phyloP scores from a whole-genome alignment of 805 yeast genomes.

The Ogataea neopini region DNA sequence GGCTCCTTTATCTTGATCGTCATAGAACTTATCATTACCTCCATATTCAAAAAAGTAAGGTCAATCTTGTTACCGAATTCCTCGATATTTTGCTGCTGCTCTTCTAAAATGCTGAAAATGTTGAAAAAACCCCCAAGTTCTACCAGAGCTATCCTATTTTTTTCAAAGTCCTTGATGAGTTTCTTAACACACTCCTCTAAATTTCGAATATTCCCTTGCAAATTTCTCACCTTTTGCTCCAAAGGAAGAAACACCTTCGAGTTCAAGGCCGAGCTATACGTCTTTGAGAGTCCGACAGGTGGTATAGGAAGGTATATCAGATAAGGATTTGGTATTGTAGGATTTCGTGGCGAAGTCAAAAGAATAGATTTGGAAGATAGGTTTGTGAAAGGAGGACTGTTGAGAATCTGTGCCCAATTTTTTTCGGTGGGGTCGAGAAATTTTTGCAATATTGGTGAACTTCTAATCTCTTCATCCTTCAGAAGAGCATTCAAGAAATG shows the following conservation, averaged over 20 bases:
- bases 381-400: slow-evolving; percentile 39
- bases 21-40: slow-evolving; percentile 42
- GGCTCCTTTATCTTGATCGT: slow-evolving; percentile 51
- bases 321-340: slow-evolving; percentile 55
- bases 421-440: slow-evolving; percentile 53
- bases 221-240: slow-evolving; percentile 23
- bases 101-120: slow-evolving; percentile 51
- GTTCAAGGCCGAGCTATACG: slow-evolving; percentile 30
- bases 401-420: slow-evolving; percentile 50
- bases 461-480: slow-evolving; percentile 35
- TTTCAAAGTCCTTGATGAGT: slow-evolving; percentile 41
- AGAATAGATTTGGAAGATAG: slow-evolving; percentile 49
- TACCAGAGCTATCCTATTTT: slow-evolving; percentile 41
- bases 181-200: slow-evolving; percentile 42
- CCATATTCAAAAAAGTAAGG: slow-evolving; percentile 49
- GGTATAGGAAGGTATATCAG: slow-evolving; percentile 49
- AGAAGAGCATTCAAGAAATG: slow-evolving; percentile 45
- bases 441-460: slow-evolving; percentile 43
- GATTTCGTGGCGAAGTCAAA: slow-evolving; percentile 50
- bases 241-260: slow-evolving; percentile 28
- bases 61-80: slow-evolving; percentile 56
- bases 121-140: slow-evolving; percentile 60
- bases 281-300: slow-evolving; percentile 30
- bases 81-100: slow-evolving; percentile 40
- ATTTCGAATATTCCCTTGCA: slow-evolving; percentile 21